A percentile compares a stretch with the other conserved stretches of the same genome.
These are phyloP conservation scores for Pigoraptor vietnamica DNA, from an alignment of 78 protist species.

Conservation along the genomic window DNA sequence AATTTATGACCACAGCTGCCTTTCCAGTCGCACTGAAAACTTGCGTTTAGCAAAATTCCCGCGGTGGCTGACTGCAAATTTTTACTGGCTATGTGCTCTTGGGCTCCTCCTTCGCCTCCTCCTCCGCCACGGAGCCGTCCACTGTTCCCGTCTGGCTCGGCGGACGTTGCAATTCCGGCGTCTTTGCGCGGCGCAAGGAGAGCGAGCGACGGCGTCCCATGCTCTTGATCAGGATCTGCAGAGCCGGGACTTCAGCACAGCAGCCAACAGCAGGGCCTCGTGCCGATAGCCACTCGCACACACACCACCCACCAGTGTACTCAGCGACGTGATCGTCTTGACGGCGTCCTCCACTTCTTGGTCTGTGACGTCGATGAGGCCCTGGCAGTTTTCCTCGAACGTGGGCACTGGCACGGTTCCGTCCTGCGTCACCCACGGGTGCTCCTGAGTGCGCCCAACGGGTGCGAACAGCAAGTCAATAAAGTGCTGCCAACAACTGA, in stretches of 20 bases:
- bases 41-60: too few species aligned
- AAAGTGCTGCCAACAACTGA: too few species aligned
- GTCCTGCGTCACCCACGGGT: constrained; percentile 17
- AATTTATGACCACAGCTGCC: too few species aligned
- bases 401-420: background rate
- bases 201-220: background rate
- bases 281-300: too few species aligned
- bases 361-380: background rate
- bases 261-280: too few species aligned
- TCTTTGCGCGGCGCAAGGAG: background rate
- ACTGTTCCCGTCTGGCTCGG: background rate
- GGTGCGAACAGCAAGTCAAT: background rate
- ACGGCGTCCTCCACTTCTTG: background rate
- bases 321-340: background rate
- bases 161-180: background rate
- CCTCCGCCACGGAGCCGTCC: background rate
- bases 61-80: too few species aligned
- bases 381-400: background rate
- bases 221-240: background rate
- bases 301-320: background rate
- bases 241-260: too few species aligned
- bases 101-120: too few species aligned
- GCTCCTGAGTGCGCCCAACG: too few species aligned
- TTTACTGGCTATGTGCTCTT: too few species aligned
- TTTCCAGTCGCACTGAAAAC: too few species aligned